Evolutionary conservation across 192 early-diverging fungal species (phyloP).

Genomic region (Bifiguratus adelaidae): DNA sequence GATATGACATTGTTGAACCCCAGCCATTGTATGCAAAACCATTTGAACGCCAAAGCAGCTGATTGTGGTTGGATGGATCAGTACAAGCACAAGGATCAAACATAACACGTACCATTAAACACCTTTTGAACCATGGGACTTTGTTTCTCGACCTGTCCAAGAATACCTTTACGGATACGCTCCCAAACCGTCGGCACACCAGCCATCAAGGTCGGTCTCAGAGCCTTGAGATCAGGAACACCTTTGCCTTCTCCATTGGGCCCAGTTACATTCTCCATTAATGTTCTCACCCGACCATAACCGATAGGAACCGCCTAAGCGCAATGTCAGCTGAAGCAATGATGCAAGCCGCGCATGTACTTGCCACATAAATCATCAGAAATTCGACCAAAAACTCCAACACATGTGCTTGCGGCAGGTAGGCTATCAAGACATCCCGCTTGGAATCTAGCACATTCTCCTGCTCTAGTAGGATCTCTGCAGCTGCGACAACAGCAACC

Average conservation of each 20-base stretch:
- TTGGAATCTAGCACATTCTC: too few relatives aligned
- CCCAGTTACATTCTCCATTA: constrained; percentile 50
- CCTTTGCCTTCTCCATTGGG: constrained; percentile 40
- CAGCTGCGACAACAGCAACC: constrained; percentile 44
- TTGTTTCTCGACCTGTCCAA: constrained; percentile 35
- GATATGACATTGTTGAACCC: constrained; percentile 35
- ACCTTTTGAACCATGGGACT: constrained; percentile 20
- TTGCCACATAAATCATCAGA: constrained; percentile 13
- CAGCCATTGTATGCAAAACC: constrained; percentile 25
- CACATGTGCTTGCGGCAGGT: constrained; percentile 60
- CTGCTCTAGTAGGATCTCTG: constrained; percentile 6
- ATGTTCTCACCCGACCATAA: constrained; percentile 52
- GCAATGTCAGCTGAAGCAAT: background rate
- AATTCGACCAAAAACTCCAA: constrained; percentile 53
- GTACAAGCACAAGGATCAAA: background rate
- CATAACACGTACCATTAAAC: constrained; percentile 28
- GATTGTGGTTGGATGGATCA: background rate
- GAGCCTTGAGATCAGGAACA: constrained; percentile 54
- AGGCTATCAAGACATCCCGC: constrained; percentile 31
- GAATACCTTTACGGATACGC: constrained; percentile 60
- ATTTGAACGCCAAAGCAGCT: constrained; percentile 45
- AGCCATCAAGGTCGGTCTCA: constrained; percentile 58
- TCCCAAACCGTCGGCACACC: constrained; percentile 77
- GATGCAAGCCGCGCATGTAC: background rate
- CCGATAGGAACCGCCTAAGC: constrained; percentile 44